Evolutionary conservation across 202 grass and related monocot genomes (phyloP).

Genomic region (Zoysia matrella): DNA sequence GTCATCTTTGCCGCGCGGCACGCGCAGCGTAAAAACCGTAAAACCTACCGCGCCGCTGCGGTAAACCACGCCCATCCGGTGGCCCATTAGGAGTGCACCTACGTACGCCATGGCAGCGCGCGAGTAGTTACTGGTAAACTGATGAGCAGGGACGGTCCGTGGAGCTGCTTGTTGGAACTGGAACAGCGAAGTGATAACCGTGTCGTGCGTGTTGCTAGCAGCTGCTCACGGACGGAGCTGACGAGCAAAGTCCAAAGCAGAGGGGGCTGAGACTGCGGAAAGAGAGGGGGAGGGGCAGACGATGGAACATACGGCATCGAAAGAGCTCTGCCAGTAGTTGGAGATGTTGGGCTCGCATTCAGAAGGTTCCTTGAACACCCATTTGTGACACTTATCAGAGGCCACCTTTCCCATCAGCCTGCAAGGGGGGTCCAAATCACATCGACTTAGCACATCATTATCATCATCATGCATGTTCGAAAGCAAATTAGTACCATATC

Average conservation of each 20-base stretch:
- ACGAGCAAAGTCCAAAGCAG: conserved; percentile 8
- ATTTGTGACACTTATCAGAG: too few species aligned
- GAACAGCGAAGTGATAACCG: too few species aligned
- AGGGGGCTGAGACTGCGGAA: conserved; percentile 42
- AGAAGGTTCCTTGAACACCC: conserved; percentile 90
- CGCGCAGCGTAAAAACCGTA: conserved; percentile 13
- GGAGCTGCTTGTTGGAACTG: too few species aligned
- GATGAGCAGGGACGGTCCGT: too few species aligned
- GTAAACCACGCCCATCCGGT: conserved; percentile 8
- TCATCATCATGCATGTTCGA: too few species aligned
- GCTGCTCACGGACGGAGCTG: too few species aligned
- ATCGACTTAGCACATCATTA: conserved; percentile 29
- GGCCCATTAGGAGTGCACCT: too few species aligned
- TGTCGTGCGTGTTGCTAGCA: too few species aligned
- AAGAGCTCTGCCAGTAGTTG: conserved; percentile 99
- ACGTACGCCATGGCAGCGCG: too few species aligned
- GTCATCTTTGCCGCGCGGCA: neutral
- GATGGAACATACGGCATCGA: conserved; percentile 86
- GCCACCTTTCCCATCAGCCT: too few species aligned
- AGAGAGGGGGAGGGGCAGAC: conserved; percentile 32
- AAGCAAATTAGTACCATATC: too few species aligned
- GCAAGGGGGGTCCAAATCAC: conserved; percentile 46
- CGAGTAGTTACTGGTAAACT: too few species aligned
- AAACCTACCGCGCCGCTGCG: neutral
- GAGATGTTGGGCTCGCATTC: conserved; percentile 97